Evolutionary conservation across 257 asterid species (phyloP).

Genomic region (Solanum chiquidenum): DNA sequence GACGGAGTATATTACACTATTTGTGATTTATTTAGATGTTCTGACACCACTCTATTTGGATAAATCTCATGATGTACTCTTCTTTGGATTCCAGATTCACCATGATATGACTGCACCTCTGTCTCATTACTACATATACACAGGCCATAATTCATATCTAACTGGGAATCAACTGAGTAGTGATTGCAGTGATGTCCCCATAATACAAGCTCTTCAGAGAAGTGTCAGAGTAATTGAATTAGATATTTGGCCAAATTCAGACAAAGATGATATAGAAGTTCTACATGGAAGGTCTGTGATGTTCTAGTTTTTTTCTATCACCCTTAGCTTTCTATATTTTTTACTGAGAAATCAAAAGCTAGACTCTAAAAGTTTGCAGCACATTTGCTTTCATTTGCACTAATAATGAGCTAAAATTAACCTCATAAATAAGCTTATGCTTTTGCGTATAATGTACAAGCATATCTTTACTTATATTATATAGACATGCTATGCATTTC

Average conservation of each 20-base stretch:
- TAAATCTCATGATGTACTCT: not conserved
- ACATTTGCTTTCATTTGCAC: not conserved
- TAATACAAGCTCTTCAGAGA: constrained; percentile 35
- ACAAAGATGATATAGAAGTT: constrained; percentile 45
- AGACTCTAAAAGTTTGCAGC: not conserved
- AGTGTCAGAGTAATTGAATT: constrained; percentile 70
- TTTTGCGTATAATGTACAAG: not conserved
- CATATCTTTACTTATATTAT: not conserved
- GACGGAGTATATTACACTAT: not conserved
- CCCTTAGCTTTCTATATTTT: not conserved
- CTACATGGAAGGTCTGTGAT: constrained; percentile 62
- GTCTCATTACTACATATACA: constrained; percentile 64
- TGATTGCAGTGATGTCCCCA: constrained; percentile 57
- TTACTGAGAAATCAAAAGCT: not conserved
- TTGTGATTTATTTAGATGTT: not conserved
- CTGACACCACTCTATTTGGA: not conserved
- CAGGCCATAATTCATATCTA: constrained; percentile 72
- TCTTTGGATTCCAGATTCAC: constrained; percentile 40
- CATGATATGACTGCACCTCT: constrained; percentile 69
- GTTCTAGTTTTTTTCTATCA: not conserved
- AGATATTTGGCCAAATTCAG: constrained; percentile 79
- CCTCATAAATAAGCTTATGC: not conserved
- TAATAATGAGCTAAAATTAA: not conserved
- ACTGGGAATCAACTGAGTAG: constrained; percentile 79
- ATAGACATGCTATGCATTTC: not conserved